Percentiles rank a stretch among this genome's conserved stretches.
These are phyloP conservation scores for Boletus reticulatus DNA, from an alignment of 768 basidiomycete species.

Conservation along the genomic window DNA sequence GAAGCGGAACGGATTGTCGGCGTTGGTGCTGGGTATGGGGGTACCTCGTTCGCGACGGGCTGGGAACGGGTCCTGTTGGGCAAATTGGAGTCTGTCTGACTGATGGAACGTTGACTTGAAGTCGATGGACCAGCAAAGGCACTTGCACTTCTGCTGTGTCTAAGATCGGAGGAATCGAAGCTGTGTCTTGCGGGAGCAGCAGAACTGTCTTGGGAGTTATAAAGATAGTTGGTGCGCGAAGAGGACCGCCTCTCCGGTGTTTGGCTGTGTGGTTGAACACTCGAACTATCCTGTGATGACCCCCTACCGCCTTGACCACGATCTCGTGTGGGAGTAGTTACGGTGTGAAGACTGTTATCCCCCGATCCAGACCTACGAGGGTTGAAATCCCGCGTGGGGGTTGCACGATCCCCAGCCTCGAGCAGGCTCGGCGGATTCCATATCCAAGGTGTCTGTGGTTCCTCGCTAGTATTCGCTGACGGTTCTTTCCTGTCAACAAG, in stretches of 20 bases:
- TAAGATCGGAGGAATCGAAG: constrained; percentile 22
- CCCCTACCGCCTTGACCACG: constrained; percentile 16
- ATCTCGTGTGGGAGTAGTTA: constrained; percentile 23
- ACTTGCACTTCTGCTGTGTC: constrained; percentile 7
- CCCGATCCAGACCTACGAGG: constrained; percentile 22
- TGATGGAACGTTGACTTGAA: constrained; percentile 13
- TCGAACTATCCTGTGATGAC: constrained; percentile 10
- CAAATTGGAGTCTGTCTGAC: constrained; percentile 14
- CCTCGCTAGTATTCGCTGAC: constrained; percentile 36
- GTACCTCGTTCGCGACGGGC: constrained; percentile 16
- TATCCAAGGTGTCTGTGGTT: constrained; percentile 66
- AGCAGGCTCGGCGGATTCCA: constrained; percentile 58
- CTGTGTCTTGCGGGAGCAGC: constrained; percentile 18
- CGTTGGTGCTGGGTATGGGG: constrained; percentile 31
- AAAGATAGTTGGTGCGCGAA: constrained; percentile 15
- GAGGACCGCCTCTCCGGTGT: constrained; percentile 23
- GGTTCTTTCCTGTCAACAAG: constrained; percentile 18
- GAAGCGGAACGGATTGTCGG: constrained; percentile 18
- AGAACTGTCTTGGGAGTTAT: constrained; percentile 17
- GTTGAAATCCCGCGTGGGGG: constrained; percentile 28
- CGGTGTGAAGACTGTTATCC: constrained; percentile 9
- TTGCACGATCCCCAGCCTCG: constrained; percentile 26
- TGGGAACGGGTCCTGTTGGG: constrained; percentile 23
- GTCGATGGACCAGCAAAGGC: constrained; percentile 14
- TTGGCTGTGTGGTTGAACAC: constrained; percentile 15